Conservation (phyloP, 495 filamentous ascomycete genomes). For the Penicillium arizonense region DNA sequence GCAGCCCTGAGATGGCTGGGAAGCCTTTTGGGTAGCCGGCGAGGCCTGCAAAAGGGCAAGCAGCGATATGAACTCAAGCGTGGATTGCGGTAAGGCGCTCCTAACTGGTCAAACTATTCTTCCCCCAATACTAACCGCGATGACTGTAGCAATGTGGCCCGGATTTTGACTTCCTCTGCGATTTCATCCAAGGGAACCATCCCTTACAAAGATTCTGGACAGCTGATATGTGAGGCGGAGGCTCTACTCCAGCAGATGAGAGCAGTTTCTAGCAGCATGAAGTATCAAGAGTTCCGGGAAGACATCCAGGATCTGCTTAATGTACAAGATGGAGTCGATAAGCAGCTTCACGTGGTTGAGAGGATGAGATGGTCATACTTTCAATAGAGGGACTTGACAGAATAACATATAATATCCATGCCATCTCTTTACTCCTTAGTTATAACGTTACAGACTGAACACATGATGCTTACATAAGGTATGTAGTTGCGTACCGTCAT, state of each 20-base stretch:
- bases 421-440: too few species aligned
- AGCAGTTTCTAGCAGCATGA: conserved; percentile 61
- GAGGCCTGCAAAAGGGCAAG: conserved; percentile 57
- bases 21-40: conserved; percentile 62
- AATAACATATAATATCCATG: too few species aligned
- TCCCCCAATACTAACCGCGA: neutral
- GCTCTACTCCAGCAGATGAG: conserved; percentile 66
- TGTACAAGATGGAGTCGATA: conserved; percentile 65
- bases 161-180: conserved; percentile 66
- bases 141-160: conserved; percentile 66
- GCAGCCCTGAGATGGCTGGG: conserved; percentile 70
- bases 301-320: conserved; percentile 82
- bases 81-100: conserved; percentile 59
- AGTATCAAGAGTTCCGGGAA: conserved; percentile 79
- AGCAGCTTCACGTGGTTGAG: conserved; percentile 72
- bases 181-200: conserved; percentile 60
- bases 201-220: conserved; percentile 85
- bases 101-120: neutral
- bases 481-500: conserved; percentile 16
- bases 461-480: conserved; percentile 23
- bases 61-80: conserved; percentile 65
- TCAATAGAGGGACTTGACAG: conserved; percentile 56
- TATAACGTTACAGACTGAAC: neutral
- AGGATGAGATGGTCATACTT: conserved; percentile 87
- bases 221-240: conserved; percentile 86